phyloP scores from a whole-genome alignment of 2,329 filamentous ascomycete genomes.

The Hypoxylon sp. region DNA sequence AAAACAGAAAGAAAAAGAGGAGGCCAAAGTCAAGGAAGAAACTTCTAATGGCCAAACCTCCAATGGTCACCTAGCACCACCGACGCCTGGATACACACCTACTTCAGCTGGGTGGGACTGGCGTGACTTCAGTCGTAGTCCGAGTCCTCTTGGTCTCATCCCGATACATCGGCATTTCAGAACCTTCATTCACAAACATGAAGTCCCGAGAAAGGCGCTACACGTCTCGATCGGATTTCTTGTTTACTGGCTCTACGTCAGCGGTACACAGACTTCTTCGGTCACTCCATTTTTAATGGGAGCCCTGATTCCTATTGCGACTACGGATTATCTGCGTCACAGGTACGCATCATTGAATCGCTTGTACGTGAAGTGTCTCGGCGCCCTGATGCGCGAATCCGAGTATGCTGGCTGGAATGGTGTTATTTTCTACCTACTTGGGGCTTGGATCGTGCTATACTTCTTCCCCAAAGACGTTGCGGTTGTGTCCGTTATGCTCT shows the following conservation, averaged over 20 bases:
- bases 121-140: slow-evolving; percentile 90
- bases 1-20: slow-evolving; percentile 50
- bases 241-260: slow-evolving; percentile 85
- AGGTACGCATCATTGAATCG: slow-evolving; percentile 84
- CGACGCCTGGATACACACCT: slow-evolving; percentile 57
- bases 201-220: slow-evolving; percentile 91
- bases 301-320: slow-evolving; percentile 84
- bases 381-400: slow-evolving; percentile 95
- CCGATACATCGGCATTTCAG: slow-evolving; percentile 95
- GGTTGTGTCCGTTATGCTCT: slow-evolving; percentile 86
- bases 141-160: slow-evolving; percentile 92
- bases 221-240: slow-evolving; percentile 98
- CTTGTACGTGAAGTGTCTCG: slow-evolving; percentile 85
- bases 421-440: slow-evolving; percentile 95
- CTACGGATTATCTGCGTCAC: slow-evolving; percentile 85
- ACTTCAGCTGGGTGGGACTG: slow-evolving; percentile 75
- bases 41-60: slow-evolving; percentile 43
- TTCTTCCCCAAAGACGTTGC: slow-evolving; percentile 95
- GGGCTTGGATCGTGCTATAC: slow-evolving; percentile 85
- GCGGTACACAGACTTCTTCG: slow-evolving; percentile 78
- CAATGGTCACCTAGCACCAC: slow-evolving; percentile 81
- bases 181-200: slow-evolving; percentile 93
- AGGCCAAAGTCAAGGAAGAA: slow-evolving; percentile 39
- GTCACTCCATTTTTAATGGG: slow-evolving; percentile 89
- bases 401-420: slow-evolving; percentile 96